Evolutionary conservation across 805 yeast genomes (phyloP).

Genomic region (Hanseniaspora pseudoguilliermondii): DNA sequence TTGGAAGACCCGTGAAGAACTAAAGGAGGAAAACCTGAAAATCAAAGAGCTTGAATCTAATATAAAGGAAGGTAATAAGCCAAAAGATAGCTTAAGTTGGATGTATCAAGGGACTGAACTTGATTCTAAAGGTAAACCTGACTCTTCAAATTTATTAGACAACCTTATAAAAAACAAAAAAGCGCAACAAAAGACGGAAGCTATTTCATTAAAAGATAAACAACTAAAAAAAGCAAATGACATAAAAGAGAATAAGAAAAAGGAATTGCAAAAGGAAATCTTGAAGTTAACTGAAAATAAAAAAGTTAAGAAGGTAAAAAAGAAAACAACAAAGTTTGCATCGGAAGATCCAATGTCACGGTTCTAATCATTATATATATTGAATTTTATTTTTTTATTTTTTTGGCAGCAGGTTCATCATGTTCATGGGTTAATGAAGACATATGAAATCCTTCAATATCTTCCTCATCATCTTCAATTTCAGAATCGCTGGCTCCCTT

Average conservation of each 20-base stretch:
- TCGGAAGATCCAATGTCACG: slow-evolving; percentile 5
- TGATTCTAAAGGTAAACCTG: slow-evolving; percentile 11
- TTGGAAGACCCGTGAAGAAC: slow-evolving; percentile 70
- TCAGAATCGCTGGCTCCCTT: slow-evolving; percentile 43
- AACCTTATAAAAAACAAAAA: slow-evolving; percentile 13
- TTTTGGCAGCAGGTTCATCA: background rate
- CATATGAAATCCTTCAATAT: slow-evolving; percentile 14
- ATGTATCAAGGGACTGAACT: slow-evolving; percentile 54
- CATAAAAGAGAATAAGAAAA: background rate
- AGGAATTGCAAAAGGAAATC: background rate
- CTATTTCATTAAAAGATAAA: slow-evolving; percentile 11
- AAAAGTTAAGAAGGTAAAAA: background rate
- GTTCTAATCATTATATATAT: background rate
- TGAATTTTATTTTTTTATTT: background rate
- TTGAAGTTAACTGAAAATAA: background rate
- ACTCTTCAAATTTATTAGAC: slow-evolving; percentile 20
- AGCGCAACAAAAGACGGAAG: slow-evolving; percentile 12
- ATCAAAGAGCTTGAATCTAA: slow-evolving; percentile 54
- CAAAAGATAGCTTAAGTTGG: slow-evolving; percentile 53
- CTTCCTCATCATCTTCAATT: slow-evolving; percentile 31
- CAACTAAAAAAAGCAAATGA: background rate
- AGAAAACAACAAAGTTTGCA: background rate
- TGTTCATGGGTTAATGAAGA: slow-evolving; percentile 12
- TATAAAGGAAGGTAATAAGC: slow-evolving; percentile 48
- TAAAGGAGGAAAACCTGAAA: slow-evolving; percentile 54